Evolutionary conservation across 1,139 yeast genomes (phyloP).

Genomic region (Suhomyces bokatorum): DNA sequence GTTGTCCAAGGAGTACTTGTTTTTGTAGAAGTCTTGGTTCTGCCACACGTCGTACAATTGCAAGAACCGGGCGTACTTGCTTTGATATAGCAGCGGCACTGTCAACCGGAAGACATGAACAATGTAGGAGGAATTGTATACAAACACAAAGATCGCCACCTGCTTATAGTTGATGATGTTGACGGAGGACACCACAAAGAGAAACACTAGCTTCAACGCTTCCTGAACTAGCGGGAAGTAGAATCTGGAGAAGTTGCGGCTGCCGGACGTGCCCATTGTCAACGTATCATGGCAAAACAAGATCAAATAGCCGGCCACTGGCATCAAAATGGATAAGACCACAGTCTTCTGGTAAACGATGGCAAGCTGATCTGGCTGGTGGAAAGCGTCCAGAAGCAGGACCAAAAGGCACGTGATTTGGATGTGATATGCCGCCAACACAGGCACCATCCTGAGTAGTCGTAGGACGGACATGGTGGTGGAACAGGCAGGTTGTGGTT

Average conservation of each 20-base stretch:
- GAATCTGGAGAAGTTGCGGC: slow-evolving; percentile 13
- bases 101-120: slow-evolving; percentile 3
- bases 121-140: slow-evolving; percentile 11
- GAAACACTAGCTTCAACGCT: slow-evolving; percentile 11
- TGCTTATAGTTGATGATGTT: slow-evolving; percentile 14
- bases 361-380: slow-evolving; percentile 3
- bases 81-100: slow-evolving; percentile 13
- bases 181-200: slow-evolving; percentile 10
- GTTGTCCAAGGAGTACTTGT: slow-evolving; percentile 9
- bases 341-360: slow-evolving; percentile 14
- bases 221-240: slow-evolving; percentile 19
- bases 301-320: slow-evolving; percentile 12
- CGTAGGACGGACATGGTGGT: slow-evolving; percentile 2
- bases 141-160: slow-evolving; percentile 14
- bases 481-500: background rate
- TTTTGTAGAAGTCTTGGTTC: slow-evolving; percentile 13
- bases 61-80: slow-evolving; percentile 16
- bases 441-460: background rate
- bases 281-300: slow-evolving; percentile 15
- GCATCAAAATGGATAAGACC: slow-evolving; percentile 14
- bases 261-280: slow-evolving; percentile 12
- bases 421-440: slow-evolving; percentile 1
- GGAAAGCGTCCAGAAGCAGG: background rate
- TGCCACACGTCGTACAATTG: slow-evolving; percentile 20
- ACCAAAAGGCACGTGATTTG: background rate